A percentile compares a stretch with the other conserved stretches of the same genome.
phyloP scores from a whole-genome alignment of 176 grass and related monocot genomes.

The Raddia guianensis region DNA sequence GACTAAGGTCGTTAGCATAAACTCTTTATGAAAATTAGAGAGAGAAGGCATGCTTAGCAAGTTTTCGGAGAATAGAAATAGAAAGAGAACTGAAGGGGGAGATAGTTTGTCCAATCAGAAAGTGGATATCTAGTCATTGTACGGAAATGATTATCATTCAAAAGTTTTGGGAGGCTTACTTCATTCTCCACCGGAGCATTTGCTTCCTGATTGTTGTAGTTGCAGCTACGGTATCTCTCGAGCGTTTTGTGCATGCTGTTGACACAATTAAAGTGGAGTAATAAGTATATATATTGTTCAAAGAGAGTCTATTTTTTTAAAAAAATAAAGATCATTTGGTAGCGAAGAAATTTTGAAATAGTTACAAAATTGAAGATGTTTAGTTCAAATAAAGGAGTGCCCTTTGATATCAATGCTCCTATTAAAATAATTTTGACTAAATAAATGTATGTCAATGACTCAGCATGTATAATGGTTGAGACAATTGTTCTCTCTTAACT shows the following conservation, averaged over 20 bases:
- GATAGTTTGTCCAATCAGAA: neutral
- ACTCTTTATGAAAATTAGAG: neutral
- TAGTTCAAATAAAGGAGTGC: neutral
- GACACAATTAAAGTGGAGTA: neutral
- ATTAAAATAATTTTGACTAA: neutral
- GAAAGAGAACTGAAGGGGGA: no score
- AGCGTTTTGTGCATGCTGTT: slow-evolving; percentile 81
- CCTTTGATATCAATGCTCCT: neutral
- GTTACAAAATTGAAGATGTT: neutral
- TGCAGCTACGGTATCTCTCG: slow-evolving; percentile 72
- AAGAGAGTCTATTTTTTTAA: neutral
- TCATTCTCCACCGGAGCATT: slow-evolving; percentile 51
- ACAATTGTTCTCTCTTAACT: no score
- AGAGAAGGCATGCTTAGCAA: no score
- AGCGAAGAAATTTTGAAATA: neutral
- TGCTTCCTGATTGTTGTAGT: slow-evolving; percentile 54
- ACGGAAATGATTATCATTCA: neutral
- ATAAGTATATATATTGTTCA: neutral
- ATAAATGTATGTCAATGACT: neutral
- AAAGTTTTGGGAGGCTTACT: slow-evolving; percentile 41
- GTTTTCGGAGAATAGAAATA: no score
- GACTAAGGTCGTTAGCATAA: neutral
- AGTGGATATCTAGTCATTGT: neutral
- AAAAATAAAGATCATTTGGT: neutral
- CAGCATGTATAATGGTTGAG: no score